Conservation (phyloP, 2,329 filamentous ascomycete species). For the Pseudogymnoascus sp. region DNA sequence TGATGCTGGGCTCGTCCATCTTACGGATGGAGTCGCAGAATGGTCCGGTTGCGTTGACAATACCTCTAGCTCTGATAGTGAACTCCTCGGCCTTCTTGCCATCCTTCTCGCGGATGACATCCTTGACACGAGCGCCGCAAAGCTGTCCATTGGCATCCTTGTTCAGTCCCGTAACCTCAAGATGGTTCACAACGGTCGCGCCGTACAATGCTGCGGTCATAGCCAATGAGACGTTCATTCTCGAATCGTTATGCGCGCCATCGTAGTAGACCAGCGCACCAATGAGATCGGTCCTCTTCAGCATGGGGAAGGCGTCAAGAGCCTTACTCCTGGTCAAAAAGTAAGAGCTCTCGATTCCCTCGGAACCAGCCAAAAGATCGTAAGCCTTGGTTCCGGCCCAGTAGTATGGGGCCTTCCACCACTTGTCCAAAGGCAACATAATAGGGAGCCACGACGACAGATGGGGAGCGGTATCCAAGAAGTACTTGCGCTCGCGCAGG, state of each 20-base stretch:
- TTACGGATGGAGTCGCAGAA: constrained; percentile 78
- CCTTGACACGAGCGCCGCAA: constrained; percentile 63
- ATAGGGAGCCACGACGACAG: constrained; percentile 64
- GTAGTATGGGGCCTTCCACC: constrained; percentile 68
- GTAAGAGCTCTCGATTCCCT: constrained; percentile 80
- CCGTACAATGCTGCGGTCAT: constrained; percentile 79
- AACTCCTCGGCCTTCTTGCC: constrained; percentile 55
- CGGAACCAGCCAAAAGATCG: constrained; percentile 71
- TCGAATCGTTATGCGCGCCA: constrained; percentile 81
- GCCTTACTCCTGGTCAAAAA: constrained; percentile 77
- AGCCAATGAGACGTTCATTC: constrained; percentile 79
- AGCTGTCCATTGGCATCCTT: constrained; percentile 65
- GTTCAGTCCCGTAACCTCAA: constrained; percentile 65
- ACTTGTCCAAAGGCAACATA: constrained; percentile 63
- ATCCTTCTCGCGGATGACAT: constrained; percentile 56
- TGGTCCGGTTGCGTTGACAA: constrained; percentile 79
- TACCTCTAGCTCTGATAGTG: constrained; percentile 64
- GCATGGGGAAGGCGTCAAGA: constrained; percentile 75
- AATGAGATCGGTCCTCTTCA: constrained; percentile 67
- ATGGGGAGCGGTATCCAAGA: constrained; percentile 63
- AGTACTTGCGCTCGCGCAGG: constrained; percentile 63
- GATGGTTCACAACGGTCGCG: constrained; percentile 70
- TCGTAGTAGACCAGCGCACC: constrained; percentile 83
- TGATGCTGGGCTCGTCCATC: constrained; percentile 63
- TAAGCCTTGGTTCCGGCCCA: constrained; percentile 72